These are phyloP conservation scores for Phytophthora melonis DNA, from an alignment of 352 stramenopile species.

Conservation along the genomic window DNA sequence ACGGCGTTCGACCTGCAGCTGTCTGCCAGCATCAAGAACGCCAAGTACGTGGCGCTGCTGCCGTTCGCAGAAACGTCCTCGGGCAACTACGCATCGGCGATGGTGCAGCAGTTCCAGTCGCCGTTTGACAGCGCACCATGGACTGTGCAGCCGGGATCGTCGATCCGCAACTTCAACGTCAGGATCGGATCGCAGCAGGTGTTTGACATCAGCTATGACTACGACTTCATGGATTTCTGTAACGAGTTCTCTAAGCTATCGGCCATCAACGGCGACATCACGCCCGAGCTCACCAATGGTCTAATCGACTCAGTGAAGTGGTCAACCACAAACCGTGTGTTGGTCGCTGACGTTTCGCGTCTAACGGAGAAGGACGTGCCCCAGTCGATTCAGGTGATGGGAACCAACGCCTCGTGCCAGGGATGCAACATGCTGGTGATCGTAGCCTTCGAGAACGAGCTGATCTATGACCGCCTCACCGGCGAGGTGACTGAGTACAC, in stretches of 20 bases:
- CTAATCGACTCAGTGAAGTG: neutral
- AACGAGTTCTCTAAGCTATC: slow-evolving; percentile 1
- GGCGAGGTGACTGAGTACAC: too few relatives aligned
- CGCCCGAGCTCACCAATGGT: neutral
- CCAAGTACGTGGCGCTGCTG: too few relatives aligned
- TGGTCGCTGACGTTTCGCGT: neutral
- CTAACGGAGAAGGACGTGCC: too few relatives aligned
- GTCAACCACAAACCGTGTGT: neutral
- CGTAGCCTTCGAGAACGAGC: too few relatives aligned
- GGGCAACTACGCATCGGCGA: neutral
- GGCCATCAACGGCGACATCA: slow-evolving; percentile 5
- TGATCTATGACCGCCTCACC: neutral
- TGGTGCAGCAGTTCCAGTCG: slow-evolving; percentile 7
- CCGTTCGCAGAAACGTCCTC: too few relatives aligned
- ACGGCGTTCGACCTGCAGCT: too few relatives aligned
- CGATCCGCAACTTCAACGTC: slow-evolving; percentile 3
- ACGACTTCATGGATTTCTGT: neutral
- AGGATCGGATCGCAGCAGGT: neutral
- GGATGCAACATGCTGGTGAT: too few relatives aligned
- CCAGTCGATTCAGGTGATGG: too few relatives aligned
- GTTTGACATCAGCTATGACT: slow-evolving; percentile 1
- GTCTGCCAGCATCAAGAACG: too few relatives aligned
- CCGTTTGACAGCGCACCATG: slow-evolving; percentile 7
- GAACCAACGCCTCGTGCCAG: too few relatives aligned
- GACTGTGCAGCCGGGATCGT: slow-evolving; percentile 2